Evolutionary conservation across 1,284 basidiomycete species (phyloP), one percentile per base, ranked within the genome.

Genomic region (Rhodotorula glutinis): DNA sequence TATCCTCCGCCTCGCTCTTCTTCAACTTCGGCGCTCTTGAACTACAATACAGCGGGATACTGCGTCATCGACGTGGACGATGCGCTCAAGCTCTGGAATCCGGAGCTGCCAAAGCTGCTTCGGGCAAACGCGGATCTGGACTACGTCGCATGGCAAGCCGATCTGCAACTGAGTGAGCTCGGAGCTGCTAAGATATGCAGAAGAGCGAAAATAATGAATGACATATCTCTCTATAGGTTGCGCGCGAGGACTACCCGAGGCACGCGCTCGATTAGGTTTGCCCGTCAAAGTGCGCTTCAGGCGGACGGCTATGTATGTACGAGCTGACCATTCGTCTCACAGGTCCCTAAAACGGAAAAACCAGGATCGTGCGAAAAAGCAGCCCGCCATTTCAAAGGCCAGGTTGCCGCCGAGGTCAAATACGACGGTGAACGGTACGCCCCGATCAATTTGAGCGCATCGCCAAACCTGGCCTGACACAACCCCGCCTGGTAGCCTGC

Each of bases 291-390:
- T 88, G 75, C 62, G 63, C 4, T 14, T 10, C 13, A 17, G 8
- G 1, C 21, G 23, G n/a, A 16, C 3, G 1, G 23, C 2, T 27
- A 44, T 10, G 1, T 3, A 11, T 19, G 9, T 44, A 2, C 3
- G 4, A 4, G 30, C 41, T n/a, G 33, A 23, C 23, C 7, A 16
- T 8, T 52, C 16, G 17, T 25, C 30, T 0, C 56, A 2, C 67
- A 92, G 89, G 86, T 92, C 4, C 90, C 91, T 0, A 92, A 91
- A 78, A 89, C 88, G 52, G 79, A 82, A 40, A 92, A 92, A 76
- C 69, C 69, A 1, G 73, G 72, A 1, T 68, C 72, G 0, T 67
- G 68, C 21, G 29, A 52, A 0, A 46, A 55, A 1, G 66, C 68
- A 1, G 62, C 67, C 3, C 69, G 57, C 53, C 72, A 75, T 17